Percentiles rank a stretch among this genome's conserved stretches.
Evolutionary conservation across 495 filamentous ascomycete genomes (phyloP).

Genomic region (Penicillium longicatenatum): DNA sequence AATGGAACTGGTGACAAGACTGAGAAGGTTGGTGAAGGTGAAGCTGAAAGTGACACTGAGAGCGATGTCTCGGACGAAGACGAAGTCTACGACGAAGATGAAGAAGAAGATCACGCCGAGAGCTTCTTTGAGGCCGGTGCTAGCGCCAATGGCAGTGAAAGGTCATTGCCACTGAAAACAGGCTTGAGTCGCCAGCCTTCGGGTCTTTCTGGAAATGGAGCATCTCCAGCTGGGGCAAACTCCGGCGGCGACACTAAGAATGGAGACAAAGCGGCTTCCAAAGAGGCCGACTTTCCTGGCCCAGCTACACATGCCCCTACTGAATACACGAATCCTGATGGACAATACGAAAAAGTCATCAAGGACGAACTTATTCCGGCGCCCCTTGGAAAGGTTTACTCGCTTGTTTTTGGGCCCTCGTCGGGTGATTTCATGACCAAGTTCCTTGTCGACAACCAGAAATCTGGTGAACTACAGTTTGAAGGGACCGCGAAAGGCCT

Average conservation of each 20-base stretch:
- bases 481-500: constrained; percentile 78
- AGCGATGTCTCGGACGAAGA: constrained; percentile 63
- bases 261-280: constrained; percentile 55
- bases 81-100: constrained; percentile 78
- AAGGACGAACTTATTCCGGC: constrained; percentile 86
- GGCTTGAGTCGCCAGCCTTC: constrained; percentile 67
- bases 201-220: constrained; percentile 49
- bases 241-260: constrained; percentile 50
- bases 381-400: constrained; percentile 91
- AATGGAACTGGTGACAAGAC: constrained; percentile 85
- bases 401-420: constrained; percentile 77
- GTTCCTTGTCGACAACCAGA: constrained; percentile 84
- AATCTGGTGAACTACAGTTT: constrained; percentile 81
- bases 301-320: constrained; percentile 82
- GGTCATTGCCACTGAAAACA: constrained; percentile 49
- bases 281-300: constrained; percentile 79
- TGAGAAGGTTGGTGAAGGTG: constrained; percentile 67
- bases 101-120: constrained; percentile 57
- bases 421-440: constrained; percentile 80
- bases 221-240: constrained; percentile 23
- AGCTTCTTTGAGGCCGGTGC: constrained; percentile 61
- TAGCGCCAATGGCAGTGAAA: constrained; percentile 63
- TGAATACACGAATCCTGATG: constrained; percentile 71
- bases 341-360: constrained; percentile 81
- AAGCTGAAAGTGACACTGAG: constrained; percentile 51